Percentiles rank a stretch among this genome's conserved stretches.
Evolutionary conservation across 2,329 filamentous ascomycete species (phyloP).

Genomic region (Alternaria conjuncta): DNA sequence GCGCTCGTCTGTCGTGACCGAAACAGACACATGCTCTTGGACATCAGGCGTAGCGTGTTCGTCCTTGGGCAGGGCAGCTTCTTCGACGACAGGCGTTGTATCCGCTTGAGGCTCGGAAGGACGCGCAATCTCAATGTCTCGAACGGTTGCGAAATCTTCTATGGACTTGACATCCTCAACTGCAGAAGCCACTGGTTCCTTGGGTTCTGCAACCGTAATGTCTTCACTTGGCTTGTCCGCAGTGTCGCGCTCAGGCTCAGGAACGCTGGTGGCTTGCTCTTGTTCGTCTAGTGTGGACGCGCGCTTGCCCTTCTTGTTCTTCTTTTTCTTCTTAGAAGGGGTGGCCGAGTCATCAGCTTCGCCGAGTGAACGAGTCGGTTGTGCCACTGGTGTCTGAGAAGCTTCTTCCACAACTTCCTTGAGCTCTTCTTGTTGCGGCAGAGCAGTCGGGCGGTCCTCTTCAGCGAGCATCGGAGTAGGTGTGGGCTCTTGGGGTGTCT

Average conservation of each 20-base stretch:
- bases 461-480: not conserved
- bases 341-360: slow-evolving; percentile 11
- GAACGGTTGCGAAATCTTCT: not conserved
- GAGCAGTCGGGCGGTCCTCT: not conserved
- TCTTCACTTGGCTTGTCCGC: slow-evolving; percentile 1
- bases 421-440: not conserved
- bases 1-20: not conserved
- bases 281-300: slow-evolving; percentile 21
- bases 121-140: not conserved
- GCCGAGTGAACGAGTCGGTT: not conserved
- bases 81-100: not conserved
- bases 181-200: not conserved
- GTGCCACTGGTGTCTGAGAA: not conserved
- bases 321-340: slow-evolving; percentile 33
- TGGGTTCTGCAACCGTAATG: not conserved
- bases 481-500: not conserved
- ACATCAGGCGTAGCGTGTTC: not conserved
- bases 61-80: not conserved
- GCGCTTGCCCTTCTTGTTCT: slow-evolving; percentile 32
- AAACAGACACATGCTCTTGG: not conserved
- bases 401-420: not conserved
- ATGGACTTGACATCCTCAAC: not conserved
- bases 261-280: slow-evolving; percentile 1
- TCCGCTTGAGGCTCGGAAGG: not conserved
- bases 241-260: not conserved